phyloP scores from a whole-genome alignment of 257 asterid species.

The Solanum ossicruentum region DNA sequence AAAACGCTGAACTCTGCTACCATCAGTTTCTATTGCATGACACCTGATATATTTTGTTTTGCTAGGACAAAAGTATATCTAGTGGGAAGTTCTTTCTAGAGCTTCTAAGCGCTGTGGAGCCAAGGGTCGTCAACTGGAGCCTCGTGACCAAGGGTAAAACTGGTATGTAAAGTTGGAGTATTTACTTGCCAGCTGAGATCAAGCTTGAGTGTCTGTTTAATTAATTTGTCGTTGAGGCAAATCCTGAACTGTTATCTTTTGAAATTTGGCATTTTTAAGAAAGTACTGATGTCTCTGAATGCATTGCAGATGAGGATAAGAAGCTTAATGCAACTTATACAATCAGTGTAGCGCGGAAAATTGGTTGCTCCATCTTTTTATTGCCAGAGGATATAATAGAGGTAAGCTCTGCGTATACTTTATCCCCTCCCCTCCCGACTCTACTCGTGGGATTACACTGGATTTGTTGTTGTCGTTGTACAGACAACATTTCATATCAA shows the following conservation, averaged over 20 bases:
- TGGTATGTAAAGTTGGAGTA: constrained; percentile 21
- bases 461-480: no score
- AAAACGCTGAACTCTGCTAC: not conserved
- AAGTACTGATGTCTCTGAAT: not conserved
- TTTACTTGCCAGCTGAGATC: not conserved
- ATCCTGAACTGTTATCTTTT: not conserved
- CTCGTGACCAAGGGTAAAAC: constrained; percentile 78
- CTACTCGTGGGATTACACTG: no score
- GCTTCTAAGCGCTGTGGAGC: constrained; percentile 71
- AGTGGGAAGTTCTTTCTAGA: constrained; percentile 71
- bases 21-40: not conserved
- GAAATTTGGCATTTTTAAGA: not conserved
- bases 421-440: no score
- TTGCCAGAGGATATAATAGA: constrained; percentile 37
- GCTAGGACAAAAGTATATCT: constrained; percentile 57
- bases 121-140: constrained; percentile 89
- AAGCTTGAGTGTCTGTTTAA: not conserved
- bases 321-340: constrained; percentile 33
- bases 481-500: not conserved
- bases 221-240: not conserved
- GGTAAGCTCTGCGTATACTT: not conserved
- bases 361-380: constrained; percentile 34
- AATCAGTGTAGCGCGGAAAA: constrained; percentile 39
- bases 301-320: constrained; percentile 30
- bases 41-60: not conserved